Percentiles rank a stretch among this genome's conserved stretches.
phyloP scores from a whole-genome alignment of 257 asterid species.

The Gentiana macrophylla region DNA sequence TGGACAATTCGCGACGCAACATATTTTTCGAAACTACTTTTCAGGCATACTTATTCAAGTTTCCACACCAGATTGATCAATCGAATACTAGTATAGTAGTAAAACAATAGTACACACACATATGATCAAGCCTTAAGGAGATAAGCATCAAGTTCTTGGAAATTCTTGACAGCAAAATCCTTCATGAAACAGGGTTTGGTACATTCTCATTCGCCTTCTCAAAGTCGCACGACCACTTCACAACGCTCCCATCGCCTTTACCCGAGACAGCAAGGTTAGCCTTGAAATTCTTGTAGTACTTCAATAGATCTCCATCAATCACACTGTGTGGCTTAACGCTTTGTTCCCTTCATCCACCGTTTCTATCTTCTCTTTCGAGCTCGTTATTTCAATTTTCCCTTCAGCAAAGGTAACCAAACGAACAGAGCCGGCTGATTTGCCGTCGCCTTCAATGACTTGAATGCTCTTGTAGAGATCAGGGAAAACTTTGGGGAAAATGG shows the following conservation, averaged over 20 bases:
- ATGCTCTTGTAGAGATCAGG: too few relatives aligned
- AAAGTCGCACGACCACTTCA: background rate
- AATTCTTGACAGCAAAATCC: background rate
- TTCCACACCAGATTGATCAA: too few relatives aligned
- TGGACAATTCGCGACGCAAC: too few relatives aligned
- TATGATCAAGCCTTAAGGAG: background rate
- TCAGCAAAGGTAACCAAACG: too few relatives aligned
- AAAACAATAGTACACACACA: too few relatives aligned
- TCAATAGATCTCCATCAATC: background rate
- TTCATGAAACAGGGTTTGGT: background rate
- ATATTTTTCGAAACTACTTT: too few relatives aligned
- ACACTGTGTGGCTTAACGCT: background rate
- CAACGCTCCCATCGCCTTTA: background rate
- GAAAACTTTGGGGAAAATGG: too few relatives aligned
- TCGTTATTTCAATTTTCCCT: too few relatives aligned
- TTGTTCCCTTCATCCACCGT: constrained; percentile 2
- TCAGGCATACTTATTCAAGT: too few relatives aligned
- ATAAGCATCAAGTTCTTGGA: constrained; percentile 1
- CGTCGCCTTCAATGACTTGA: too few relatives aligned
- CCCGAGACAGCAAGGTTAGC: background rate
- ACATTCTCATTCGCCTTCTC: background rate
- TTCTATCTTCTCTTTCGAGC: constrained; percentile 1
- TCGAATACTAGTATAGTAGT: too few relatives aligned
- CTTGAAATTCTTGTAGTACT: background rate
- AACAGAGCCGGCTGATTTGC: too few relatives aligned